Base-by-base conservation (phyloP, 2,329 filamentous ascomycete genomes). In the Arthrobotrys entomopaga region DNA sequence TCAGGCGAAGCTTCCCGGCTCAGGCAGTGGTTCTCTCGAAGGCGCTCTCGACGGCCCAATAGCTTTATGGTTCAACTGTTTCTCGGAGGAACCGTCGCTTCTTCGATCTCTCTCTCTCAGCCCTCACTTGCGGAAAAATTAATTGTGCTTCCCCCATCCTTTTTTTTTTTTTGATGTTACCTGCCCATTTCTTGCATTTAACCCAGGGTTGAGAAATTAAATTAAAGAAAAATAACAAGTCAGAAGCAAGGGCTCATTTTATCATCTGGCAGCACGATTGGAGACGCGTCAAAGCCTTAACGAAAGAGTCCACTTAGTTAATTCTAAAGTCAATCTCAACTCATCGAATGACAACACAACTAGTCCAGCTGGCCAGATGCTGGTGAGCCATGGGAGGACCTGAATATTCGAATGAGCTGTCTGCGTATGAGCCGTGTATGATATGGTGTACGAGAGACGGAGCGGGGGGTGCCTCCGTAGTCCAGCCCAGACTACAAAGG, bases 141-240 rank as follows among this genome's bases (percentile, higher is more conserved):
- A 11, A 22, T 19, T 48, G 38, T 43, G 50, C 34, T 22, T n/a
- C 20, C 49, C 38, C 60, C 50, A n/a, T n/a, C n/a, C n/a, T n/a
- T n/a, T n/a, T n/a, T n/a, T n/a, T n/a, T n/a, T n/a, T 22, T 46
- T 50, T 54, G 48, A 65, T 65, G 60, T 65, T 46, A 65, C 60
- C 46, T 64, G 16, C 59, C 20, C 43, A 13, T 46, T 46, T 46
- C 16, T 46, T 13, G 4, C 42, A 46, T 15, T 46, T 46, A 13
- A 19, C n/a, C 15, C 42, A 5, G 42, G 15, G 29, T 34, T 34
- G 29, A 5, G 29, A 34, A 10, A 34, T 34, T 34, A 34, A 34
- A n/a, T n/a, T n/a, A n/a, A n/a, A n/a, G n/a, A n/a, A 34, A 10
- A 34, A 7, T 10, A 6, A 34, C 10, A 34, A 34, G 10, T 34